These are phyloP conservation scores for Pseudogymnoascus sp. DNA, from an alignment of 2,329 filamentous ascomycete species.

Conservation along the genomic window DNA sequence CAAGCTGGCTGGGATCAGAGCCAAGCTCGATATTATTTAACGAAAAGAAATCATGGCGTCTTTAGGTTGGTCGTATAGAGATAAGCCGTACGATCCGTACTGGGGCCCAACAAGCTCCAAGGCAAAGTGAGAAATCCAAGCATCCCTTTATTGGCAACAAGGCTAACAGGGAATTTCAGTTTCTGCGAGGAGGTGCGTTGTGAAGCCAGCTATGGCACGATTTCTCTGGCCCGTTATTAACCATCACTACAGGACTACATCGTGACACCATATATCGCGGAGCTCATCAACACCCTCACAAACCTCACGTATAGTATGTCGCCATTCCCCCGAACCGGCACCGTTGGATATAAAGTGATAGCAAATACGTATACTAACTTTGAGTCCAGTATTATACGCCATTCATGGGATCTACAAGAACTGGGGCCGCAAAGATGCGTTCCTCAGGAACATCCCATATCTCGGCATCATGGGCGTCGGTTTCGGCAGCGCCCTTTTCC, in stretches of 20 bases:
- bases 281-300: constrained; percentile 45
- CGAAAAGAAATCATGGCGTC: background rate
- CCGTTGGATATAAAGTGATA: background rate
- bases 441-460: constrained; percentile 30
- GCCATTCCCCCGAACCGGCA: background rate
- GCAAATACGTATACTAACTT: background rate
- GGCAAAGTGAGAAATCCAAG: constrained; percentile 19
- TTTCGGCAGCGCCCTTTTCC: constrained; percentile 34
- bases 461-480: constrained; percentile 36
- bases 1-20: background rate
- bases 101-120: constrained; percentile 22
- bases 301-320: constrained; percentile 41
- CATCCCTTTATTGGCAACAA: background rate
- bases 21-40: background rate
- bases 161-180: constrained; percentile 14
- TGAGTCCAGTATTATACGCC: constrained; percentile 19
- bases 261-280: constrained; percentile 42
- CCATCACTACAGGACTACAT: constrained; percentile 39
- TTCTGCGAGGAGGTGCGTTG: constrained; percentile 27
- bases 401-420: constrained; percentile 24
- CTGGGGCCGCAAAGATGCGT: constrained; percentile 21
- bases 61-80: constrained; percentile 18
- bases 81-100: constrained; percentile 19
- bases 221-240: background rate
- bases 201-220: constrained; percentile 15